phyloP scores from a whole-genome alignment of 257 asterid species.

The Lycium barbarum region DNA sequence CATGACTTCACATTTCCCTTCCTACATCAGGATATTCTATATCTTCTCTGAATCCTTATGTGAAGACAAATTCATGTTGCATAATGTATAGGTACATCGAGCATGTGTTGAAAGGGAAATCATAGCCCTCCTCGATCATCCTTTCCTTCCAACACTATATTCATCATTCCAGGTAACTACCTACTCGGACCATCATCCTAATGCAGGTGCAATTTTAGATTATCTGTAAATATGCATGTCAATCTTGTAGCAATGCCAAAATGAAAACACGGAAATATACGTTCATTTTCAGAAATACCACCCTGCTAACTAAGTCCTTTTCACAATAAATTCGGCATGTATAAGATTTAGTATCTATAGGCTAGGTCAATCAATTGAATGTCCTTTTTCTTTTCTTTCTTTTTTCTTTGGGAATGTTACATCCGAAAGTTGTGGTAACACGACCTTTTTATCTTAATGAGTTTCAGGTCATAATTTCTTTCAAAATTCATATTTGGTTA shows the following conservation, averaged over 20 bases:
- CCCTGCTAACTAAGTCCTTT: neutral
- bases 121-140: slow-evolving; percentile 91
- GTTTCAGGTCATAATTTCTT: neutral
- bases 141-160: slow-evolving; percentile 93
- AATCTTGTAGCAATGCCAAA: slow-evolving; percentile 10
- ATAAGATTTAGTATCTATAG: neutral
- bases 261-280: neutral
- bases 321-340: neutral
- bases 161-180: slow-evolving; percentile 86
- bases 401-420: neutral
- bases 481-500: neutral
- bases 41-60: neutral
- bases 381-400: neutral
- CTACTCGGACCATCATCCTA: slow-evolving; percentile 25
- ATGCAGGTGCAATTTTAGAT: neutral
- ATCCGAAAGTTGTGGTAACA: neutral
- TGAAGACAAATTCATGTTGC: neutral
- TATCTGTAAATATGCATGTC: neutral
- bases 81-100: slow-evolving; percentile 83
- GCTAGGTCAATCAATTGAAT: neutral
- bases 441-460: neutral
- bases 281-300: neutral
- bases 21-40: neutral
- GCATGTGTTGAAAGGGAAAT: slow-evolving; percentile 96
- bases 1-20: slow-evolving; percentile 20